Percentiles rank a stretch among this genome's conserved stretches.
These are phyloP conservation scores for Rauvolfia tetraphylla DNA, from an alignment of 257 asterid genomes.

Conservation along the genomic window DNA sequence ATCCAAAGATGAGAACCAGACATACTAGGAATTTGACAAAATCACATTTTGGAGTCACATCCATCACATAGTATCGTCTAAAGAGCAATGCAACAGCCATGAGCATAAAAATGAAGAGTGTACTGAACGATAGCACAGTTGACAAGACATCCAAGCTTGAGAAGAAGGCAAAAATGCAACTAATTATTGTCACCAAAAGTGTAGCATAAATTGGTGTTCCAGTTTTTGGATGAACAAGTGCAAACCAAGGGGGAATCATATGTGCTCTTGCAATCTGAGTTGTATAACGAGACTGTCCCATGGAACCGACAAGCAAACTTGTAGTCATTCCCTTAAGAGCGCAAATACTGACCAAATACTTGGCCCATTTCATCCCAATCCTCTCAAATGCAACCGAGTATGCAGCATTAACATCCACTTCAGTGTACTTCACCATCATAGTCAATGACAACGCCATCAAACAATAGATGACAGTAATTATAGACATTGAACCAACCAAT, in stretches of 20 bases:
- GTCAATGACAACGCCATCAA: conserved; percentile 66
- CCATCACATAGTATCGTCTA: conserved; percentile 72
- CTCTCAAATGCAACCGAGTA: conserved; percentile 70
- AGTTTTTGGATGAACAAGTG: conserved; percentile 77
- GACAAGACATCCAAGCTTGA: conserved; percentile 85
- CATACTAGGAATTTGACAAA: conserved; percentile 41
- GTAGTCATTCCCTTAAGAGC: conserved; percentile 98
- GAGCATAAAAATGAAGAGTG: conserved; percentile 92
- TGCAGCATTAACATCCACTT: conserved; percentile 77
- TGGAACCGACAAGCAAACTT: conserved; percentile 84
- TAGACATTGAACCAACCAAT: conserved; percentile 83
- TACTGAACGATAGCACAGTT: conserved; percentile 76
- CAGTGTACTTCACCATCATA: conserved; percentile 71
- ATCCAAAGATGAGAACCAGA: conserved; percentile 44
- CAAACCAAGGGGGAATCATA: conserved; percentile 91
- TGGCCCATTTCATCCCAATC: conserved; percentile 80
- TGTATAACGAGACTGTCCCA: conserved; percentile 97
- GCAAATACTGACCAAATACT: conserved; percentile 70
- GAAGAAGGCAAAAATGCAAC: conserved; percentile 76
- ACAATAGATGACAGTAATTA: conserved; percentile 72
- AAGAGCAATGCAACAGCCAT: conserved; percentile 91
- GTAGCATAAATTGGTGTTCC: conserved; percentile 89
- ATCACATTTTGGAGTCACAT: conserved; percentile 49
- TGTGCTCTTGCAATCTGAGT: conserved; percentile 92
- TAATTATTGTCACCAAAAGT: conserved; percentile 56